Base-by-base conservation (phyloP, 352 stramenopile genomes). In the Globisporangium perplexum region DNA sequence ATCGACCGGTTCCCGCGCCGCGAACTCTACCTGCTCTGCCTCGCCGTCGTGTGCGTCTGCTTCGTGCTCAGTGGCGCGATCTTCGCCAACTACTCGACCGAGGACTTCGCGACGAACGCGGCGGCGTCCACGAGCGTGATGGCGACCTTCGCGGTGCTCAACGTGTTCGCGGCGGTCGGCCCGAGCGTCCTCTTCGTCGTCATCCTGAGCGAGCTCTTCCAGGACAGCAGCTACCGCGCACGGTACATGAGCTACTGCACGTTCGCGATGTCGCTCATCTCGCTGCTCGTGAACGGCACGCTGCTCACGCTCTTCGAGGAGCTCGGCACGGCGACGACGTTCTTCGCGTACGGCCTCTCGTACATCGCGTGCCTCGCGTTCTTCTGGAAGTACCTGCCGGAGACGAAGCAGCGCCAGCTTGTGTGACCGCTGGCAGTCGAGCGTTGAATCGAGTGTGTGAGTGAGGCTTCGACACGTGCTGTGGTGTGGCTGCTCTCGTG, bases 181-280 rank as follows among this genome's bases (percentile, higher is more conserved):
- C 79, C 83, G 33, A 89, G 77, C 56, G 78, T 89, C 50, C 69
- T 92, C 17, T 94, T 94, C 28, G 74, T 94, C 42, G 77, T 94
- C 3, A 92, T 94, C 59, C 66, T 94, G 24, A 90, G 75, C 42
- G 83, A 94, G 57, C 68, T 94, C 33, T 94, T 94, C 55, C 77
- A 84, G 46, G 75, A 90, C 69, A 85, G 70, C 57, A 87, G 69
- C 62, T 88, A 91, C 57, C 83, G 83, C 20, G 83, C 83, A 26
- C 63, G 69, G 22, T 92, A 89, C 74, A 94, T 92, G 81, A 92
- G 83, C 72, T 92, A 90, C 68, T 94, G 83, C 59, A 94, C 83
- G 39, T 94, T 94, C 60, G 64, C 81, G 39, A 94, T 94, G 83
- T 94, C 83, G 49, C 71, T 90, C 49, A 82, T 92, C 48, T 92